Percentiles rank a stretch among this genome's conserved stretches.
These are phyloP conservation scores for Musa balbisiana DNA, from an alignment of 202 grass and related monocot genomes.

Conservation along the genomic window DNA sequence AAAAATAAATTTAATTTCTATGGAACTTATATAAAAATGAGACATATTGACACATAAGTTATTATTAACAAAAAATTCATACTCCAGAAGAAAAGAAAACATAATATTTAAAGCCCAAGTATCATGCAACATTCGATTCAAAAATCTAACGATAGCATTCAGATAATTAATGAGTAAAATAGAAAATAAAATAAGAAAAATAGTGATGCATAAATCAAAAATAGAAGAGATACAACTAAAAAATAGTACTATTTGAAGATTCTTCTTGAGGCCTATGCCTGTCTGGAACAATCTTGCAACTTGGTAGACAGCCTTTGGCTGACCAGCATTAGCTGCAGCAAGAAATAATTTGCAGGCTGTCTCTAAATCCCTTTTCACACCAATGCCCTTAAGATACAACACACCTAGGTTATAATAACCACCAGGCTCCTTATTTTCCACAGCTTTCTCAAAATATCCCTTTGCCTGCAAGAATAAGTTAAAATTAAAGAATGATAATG, in stretches of 20 bases:
- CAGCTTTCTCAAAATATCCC: slow-evolving; percentile 88
- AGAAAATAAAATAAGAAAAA: background rate
- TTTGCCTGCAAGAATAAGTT: slow-evolving; percentile 47
- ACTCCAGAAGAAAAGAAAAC: too few relatives aligned
- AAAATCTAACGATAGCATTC: background rate
- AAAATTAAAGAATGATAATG: slow-evolving; percentile 23
- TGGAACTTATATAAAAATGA: too few relatives aligned
- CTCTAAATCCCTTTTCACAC: slow-evolving; percentile 79
- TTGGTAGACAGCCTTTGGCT: slow-evolving; percentile 97
- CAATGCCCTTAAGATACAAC: slow-evolving; percentile 89
- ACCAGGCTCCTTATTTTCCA: slow-evolving; percentile 62
- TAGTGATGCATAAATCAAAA: slow-evolving; percentile 2
- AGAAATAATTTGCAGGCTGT: slow-evolving; percentile 61
- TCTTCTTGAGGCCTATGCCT: slow-evolving; percentile 87
- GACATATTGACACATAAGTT: too few relatives aligned
- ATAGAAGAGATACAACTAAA: background rate
- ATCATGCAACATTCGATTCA: too few relatives aligned
- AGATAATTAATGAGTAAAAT: background rate
- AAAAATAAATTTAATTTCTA: too few relatives aligned
- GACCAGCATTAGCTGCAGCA: slow-evolving; percentile 72
- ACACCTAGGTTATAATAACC: slow-evolving; percentile 98
- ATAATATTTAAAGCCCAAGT: too few relatives aligned
- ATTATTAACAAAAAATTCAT: too few relatives aligned
- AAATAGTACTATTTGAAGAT: slow-evolving; percentile 74
- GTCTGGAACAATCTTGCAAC: slow-evolving; percentile 94